Base-by-base conservation (phyloP, 768 basidiomycete species). In the Lepiota venenata region DNA sequence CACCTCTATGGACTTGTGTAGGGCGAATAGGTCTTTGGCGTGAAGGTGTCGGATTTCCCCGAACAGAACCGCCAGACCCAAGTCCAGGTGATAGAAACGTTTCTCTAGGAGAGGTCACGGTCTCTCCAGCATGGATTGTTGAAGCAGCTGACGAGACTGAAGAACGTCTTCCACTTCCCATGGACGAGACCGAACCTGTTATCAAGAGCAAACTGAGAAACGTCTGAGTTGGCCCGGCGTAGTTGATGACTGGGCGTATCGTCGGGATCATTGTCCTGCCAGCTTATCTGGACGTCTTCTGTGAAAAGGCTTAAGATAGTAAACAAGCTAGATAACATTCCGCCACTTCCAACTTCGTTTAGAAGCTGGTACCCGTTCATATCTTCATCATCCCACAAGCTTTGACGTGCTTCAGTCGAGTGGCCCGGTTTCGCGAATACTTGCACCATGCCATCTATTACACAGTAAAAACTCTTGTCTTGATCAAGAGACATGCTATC, bases 231-330 rank as follows among this genome's bases (percentile, higher is more conserved):
- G 12, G 81, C 72, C 41, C 79, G 75, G 10, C 53, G 53, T 15
- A 52, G 43, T 43, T 61, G 62, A 27, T 63, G 61, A 50, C 63
- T 66, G 37, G 61, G 61, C n/a, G 56, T 60, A 48, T 69, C 67
- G 50, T 71, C 69, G 11, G 66, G 49, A 20, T 66, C 71, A 32
- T 82, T 82, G 58, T 91, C 87, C 67, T 93, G 88, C 93, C 96
- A 98, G 58, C 90, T 88, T 67, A 93, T 84, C 67, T 88, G 87
- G 57, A 93, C 84, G 65, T 93, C 85, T 69, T 98, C 96, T 4
- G 97, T 99, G 73, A 99, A 98, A 44, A 99, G 81, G 58, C 88
- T 89, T 45, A 99, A 80, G 67, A 99, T 99, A 5, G 94, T 98
- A 73, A 99, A 99, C 38, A 98, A 77, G 64, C 92, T 95, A 21